These are phyloP conservation scores for Pestalotiopsis sp. DNA, from an alignment of 2,329 filamentous ascomycete genomes.

Conservation along the genomic window DNA sequence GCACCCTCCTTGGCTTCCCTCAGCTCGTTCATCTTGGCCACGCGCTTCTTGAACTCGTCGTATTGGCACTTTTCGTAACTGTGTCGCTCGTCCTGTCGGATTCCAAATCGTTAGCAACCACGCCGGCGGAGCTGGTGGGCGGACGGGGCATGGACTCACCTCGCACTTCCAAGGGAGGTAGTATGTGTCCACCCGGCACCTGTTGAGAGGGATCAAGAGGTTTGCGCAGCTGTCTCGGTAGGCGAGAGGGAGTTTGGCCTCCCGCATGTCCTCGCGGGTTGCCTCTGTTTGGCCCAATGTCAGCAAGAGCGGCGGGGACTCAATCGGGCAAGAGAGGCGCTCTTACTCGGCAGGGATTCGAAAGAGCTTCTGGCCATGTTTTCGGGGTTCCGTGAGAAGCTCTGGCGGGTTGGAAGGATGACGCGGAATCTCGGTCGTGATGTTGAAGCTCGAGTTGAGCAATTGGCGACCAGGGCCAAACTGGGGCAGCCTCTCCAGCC, in stretches of 20 bases:
- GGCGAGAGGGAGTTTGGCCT: constrained; percentile 81
- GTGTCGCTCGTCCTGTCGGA: constrained; percentile 83
- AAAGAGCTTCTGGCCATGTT: constrained; percentile 23
- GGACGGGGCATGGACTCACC: constrained; percentile 57
- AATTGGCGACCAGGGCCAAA: neutral
- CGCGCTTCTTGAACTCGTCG: constrained; percentile 96
- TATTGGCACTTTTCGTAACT: constrained; percentile 99
- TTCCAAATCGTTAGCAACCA: neutral
- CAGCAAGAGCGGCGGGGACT: neutral
- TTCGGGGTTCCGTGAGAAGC: neutral
- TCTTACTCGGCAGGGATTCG: constrained; percentile 30
- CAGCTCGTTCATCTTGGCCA: constrained; percentile 98
- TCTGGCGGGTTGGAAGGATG: neutral
- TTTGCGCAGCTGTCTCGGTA: constrained; percentile 97
- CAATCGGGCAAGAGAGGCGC: too few species aligned
- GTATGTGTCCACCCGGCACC: constrained; percentile 88
- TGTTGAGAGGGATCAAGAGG: constrained; percentile 93
- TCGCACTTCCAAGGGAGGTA: constrained; percentile 98
- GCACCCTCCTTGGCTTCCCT: constrained; percentile 81
- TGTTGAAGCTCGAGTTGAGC: neutral
- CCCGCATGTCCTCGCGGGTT: constrained; percentile 90
- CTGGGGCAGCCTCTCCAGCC: neutral
- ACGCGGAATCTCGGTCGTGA: neutral
- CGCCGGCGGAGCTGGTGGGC: neutral
- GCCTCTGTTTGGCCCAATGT: constrained; percentile 56